phyloP scores from a whole-genome alignment of 495 filamentous ascomycete genomes.

The Haplographium delicatum region DNA sequence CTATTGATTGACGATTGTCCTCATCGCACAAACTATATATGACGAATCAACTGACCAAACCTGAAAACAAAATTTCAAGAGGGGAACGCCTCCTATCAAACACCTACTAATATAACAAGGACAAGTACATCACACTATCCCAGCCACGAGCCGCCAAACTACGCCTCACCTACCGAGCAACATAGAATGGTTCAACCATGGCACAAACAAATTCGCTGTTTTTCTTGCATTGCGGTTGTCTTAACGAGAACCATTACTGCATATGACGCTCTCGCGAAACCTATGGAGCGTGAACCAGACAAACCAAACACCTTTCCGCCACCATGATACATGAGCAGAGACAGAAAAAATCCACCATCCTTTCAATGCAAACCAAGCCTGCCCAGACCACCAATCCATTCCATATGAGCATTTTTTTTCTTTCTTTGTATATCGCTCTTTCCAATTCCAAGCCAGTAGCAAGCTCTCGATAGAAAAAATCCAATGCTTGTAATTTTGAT shows the following conservation, averaged over 20 bases:
- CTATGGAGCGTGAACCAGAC: background rate
- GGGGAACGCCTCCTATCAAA: slow-evolving; percentile 17
- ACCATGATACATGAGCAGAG: background rate
- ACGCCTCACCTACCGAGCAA: background rate
- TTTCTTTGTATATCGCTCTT: no score
- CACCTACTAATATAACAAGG: slow-evolving; percentile 7
- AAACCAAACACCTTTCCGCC: slow-evolving; percentile 10
- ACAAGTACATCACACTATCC: background rate
- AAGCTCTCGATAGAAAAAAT: background rate
- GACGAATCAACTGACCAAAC: background rate
- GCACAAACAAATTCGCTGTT: no score
- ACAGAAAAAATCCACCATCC: background rate
- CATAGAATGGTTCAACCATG: no score
- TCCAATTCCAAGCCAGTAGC: slow-evolving; percentile 4
- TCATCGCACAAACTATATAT: background rate
- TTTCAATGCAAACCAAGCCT: slow-evolving; percentile 1
- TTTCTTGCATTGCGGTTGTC: no score
- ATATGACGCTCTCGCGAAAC: background rate
- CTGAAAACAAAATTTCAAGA: background rate
- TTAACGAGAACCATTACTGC: no score
- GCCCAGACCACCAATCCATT: background rate
- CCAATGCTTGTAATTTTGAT: background rate
- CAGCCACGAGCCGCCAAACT: background rate
- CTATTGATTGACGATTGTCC: background rate
- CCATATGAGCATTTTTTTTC: background rate